Base-by-base conservation (phyloP, 2,329 filamentous ascomycete genomes). In the Alternaria solani region DNA sequence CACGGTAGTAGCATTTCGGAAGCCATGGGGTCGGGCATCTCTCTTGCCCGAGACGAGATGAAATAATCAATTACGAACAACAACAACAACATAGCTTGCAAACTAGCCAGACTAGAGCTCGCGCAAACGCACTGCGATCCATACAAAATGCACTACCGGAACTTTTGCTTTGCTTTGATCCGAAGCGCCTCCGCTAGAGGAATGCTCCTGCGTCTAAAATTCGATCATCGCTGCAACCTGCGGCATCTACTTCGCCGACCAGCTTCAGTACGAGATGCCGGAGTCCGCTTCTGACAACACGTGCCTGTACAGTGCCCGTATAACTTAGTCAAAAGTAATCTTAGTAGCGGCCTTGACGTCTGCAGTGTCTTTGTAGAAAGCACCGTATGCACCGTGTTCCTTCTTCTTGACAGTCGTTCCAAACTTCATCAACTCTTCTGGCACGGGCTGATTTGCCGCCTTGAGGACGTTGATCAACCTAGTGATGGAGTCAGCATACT, bases 381-480 rank as follows among this genome's bases (percentile, higher is more conserved):
- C 93, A 58, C 95, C 95, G 76, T 98, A 99, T 48, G 92, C 91
- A 74, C 93, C 91, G 81, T 99, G 95, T 49, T 89, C 87, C 93
- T 98, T 98, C 88, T 96, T 97, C 88, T 98, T 99, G 53, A 99
- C 95, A 1, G 94, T 98, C 23, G 93, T 96, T 72, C 95, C 95
- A 70, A 97, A 99, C 81, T 96, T 97, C 78, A 98, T 84, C 38
- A 99, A 83, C 26, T 92, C 91, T 43, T 97, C 93, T 2, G 95
- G 95, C 0, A 99, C 92, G 12, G 89, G 86, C 80, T 99, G 95
- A 67, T 93, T 92, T 25, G 95, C 94, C n/a, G 89, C 92, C 81
- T 91, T 96, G 64, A 99, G 87, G 57, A 99, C 93, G 78, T 98
- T 98, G 82, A 98, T 91, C 70, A 99, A 83, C 9, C 91, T 94